Percentiles rank a stretch among this genome's conserved stretches.
Evolutionary conservation across 129 eudicot genomes (phyloP).

Genomic region (Calendula officinalis): DNA sequence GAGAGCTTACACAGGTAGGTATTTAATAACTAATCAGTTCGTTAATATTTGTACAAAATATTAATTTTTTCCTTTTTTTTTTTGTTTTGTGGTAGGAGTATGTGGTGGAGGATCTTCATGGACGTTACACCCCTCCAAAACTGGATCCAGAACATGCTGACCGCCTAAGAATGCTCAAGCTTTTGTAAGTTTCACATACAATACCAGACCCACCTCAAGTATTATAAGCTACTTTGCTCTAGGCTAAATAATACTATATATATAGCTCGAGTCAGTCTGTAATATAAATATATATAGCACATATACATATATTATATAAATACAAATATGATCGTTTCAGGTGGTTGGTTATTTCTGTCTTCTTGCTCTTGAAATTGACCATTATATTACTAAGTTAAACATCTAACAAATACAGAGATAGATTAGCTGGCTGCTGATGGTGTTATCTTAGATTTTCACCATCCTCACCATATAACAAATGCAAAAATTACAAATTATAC

Average conservation of each 20-base stretch:
- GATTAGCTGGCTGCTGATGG: not conserved
- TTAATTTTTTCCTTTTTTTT: not conserved
- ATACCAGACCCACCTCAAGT: constrained; percentile 3
- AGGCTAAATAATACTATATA: not conserved
- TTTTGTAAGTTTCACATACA: constrained; percentile 36
- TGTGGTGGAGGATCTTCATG: constrained; percentile 75
- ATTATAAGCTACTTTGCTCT: not conserved
- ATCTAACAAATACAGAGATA: constrained; percentile 10
- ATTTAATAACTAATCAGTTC: not conserved
- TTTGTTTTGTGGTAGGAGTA: constrained; percentile 52
- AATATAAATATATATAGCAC: not conserved
- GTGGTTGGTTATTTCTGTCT: constrained; percentile 5
- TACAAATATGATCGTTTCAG: constrained; percentile 7
- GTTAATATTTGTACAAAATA: no score
- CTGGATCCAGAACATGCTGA: constrained; percentile 61
- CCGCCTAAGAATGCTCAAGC: constrained; percentile 70
- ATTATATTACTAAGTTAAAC: not conserved
- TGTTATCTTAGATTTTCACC: constrained; percentile 20
- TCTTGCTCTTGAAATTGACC: not conserved
- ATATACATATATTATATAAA: not conserved
- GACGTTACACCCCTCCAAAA: constrained; percentile 69
- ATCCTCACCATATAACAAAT: not conserved
- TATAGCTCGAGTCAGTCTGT: not conserved
- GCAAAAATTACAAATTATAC: not conserved
- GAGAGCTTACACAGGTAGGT: constrained; percentile 70